Base-by-base conservation (phyloP, 768 basidiomycete species). In the Suillus subalutaceus region DNA sequence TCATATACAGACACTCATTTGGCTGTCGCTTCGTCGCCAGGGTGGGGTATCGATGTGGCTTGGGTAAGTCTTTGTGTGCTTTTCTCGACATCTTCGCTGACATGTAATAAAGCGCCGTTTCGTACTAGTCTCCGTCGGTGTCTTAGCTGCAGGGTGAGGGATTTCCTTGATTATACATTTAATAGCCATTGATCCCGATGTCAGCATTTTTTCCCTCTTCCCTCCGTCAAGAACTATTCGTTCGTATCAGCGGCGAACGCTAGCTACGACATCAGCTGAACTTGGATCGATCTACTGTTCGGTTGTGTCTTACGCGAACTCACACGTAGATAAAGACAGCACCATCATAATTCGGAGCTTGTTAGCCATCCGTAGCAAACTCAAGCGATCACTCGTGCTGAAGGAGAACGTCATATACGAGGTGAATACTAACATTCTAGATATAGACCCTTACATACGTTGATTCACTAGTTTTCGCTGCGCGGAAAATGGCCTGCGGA, bases 181-280 rank as follows among this genome's bases (percentile, higher is more conserved):
- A 43, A 20, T 16, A 43, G 12, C 67, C 53, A 18, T 73, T 35
- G 70, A 41, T 13, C 1, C 13, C 65, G 38, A 64, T 62, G 38
- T 1, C 69, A 90, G 91, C 67, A 74, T 91, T n/a, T 83, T 88
- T 69, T 93, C 86, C 10, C 88, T 87, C 80, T 79, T 89, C 23
- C 91, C 87, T n/a, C 90, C 88, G n/a, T 84, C 88, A 0, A 90
- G 86, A 1, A 91, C 93, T 0, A 87, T 93, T 44, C 86, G 93
- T 6, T 78, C 78, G 10, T 94, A 93, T 68, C 89, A 93, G 68
- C 87, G 94, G 5, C 80, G 83, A 8, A 83, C 88, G 2, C 81
- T 95, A 67, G 83, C 93, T 0, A 91, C 89, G 1, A 88, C 89
- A 0, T 83, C 87, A 40, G 77, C 83, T 0, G 88, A 93, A 70